These are phyloP conservation scores for Funneliformis caledonium DNA, from an alignment of 371 early-diverging fungal genomes.

Conservation along the genomic window DNA sequence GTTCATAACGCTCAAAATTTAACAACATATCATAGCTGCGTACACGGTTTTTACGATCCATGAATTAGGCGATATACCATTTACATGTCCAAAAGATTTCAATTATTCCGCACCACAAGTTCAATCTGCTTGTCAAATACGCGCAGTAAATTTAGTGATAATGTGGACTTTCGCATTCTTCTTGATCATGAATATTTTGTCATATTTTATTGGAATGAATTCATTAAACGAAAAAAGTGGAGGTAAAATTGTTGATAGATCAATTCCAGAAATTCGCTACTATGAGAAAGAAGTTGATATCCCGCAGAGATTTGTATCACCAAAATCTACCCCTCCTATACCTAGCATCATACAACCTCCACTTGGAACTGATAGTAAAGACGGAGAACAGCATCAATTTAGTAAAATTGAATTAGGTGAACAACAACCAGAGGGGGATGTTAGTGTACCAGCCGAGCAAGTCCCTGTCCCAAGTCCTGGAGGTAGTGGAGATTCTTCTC, in stretches of 20 bases:
- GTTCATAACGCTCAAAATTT: background rate
- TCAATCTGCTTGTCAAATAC: conserved; percentile 1
- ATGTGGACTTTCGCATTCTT: conserved; percentile 7
- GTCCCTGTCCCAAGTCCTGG: no score
- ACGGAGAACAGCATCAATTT: background rate
- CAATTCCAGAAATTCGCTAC: background rate
- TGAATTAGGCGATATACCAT: conserved; percentile 8
- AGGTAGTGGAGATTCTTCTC: no score
- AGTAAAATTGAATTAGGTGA: background rate
- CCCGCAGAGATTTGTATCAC: no score
- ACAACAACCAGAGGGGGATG: background rate
- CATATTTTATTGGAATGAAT: background rate
- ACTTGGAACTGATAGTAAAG: background rate
- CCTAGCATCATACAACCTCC: no score
- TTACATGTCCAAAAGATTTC: background rate
- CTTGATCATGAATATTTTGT: background rate
- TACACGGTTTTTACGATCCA: conserved; percentile 12
- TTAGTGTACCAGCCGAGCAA: no score
- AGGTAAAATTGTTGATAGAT: no score
- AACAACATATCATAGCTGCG: background rate
- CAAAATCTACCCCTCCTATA: background rate
- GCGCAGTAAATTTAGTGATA: background rate
- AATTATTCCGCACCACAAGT: background rate
- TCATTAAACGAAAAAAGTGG: background rate
- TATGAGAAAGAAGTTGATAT: no score